Evolutionary conservation across 164 flowering plant species (phyloP).

Genomic region (Kingdonia uniflora): DNA sequence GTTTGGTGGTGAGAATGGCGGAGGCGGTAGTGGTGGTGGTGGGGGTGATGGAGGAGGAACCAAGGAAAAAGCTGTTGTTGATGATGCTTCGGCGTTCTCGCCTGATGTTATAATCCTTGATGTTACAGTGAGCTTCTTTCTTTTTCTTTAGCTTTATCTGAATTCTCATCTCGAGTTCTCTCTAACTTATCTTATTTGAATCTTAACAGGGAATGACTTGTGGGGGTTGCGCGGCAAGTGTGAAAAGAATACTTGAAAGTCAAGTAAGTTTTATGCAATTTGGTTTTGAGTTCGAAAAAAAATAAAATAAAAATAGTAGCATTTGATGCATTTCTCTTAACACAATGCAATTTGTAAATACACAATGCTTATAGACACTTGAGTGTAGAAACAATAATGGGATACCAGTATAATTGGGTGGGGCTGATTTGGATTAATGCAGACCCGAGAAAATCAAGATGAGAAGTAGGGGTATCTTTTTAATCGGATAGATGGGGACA

Average conservation of each 20-base stretch:
- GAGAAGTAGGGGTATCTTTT: too few relatives aligned
- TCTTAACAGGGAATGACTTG: constrained; percentile 75
- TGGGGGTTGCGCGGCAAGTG: constrained; percentile 92
- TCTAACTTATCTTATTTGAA: too few relatives aligned
- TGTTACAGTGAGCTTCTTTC: constrained; percentile 21
- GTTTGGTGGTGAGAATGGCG: constrained; percentile 4
- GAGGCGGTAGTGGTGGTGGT: constrained; percentile 28
- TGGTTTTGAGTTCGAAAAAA: too few relatives aligned
- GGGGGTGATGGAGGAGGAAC: constrained; percentile 18
- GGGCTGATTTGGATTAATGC: too few relatives aligned
- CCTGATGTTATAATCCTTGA: constrained; percentile 83
- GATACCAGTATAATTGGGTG: neutral
- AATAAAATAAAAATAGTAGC: too few relatives aligned
- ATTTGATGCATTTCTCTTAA: too few relatives aligned
- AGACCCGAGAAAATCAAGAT: too few relatives aligned
- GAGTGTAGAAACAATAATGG: neutral
- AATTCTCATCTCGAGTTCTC: neutral
- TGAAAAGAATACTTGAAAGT: constrained; percentile 76
- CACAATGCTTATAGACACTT: neutral
- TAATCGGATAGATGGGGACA: too few relatives aligned
- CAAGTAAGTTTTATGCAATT: too few relatives aligned
- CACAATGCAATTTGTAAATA: too few relatives aligned
- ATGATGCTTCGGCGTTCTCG: constrained; percentile 33
- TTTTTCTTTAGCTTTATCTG: neutral
- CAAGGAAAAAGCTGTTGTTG: constrained; percentile 37